Evolutionary conservation across 2,329 filamentous ascomycete genomes (phyloP).

Genomic region (Aspergillus calidoustus): DNA sequence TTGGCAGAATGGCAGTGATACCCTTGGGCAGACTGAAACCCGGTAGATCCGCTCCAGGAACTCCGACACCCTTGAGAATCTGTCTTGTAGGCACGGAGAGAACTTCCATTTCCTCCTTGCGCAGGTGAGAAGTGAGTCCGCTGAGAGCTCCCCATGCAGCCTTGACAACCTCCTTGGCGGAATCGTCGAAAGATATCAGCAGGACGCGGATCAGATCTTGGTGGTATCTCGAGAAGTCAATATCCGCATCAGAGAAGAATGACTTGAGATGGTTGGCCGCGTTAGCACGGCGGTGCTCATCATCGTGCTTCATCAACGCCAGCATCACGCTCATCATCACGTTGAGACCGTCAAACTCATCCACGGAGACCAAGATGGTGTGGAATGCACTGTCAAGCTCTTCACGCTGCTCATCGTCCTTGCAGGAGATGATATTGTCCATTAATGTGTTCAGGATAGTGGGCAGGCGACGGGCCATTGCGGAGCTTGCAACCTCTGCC

Average conservation of each 20-base stretch:
- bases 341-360: slow-evolving; percentile 94
- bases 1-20: slow-evolving; percentile 92
- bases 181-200: slow-evolving; percentile 89
- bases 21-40: slow-evolving; percentile 94
- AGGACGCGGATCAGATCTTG: slow-evolving; percentile 91
- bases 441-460: slow-evolving; percentile 91
- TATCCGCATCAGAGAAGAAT: slow-evolving; percentile 79
- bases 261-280: slow-evolving; percentile 79
- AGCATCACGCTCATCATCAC: slow-evolving; percentile 94
- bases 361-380: slow-evolving; percentile 86
- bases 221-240: slow-evolving; percentile 95
- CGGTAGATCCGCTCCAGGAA: slow-evolving; percentile 79
- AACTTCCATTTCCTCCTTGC: slow-evolving; percentile 97
- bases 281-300: slow-evolving; percentile 79
- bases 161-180: slow-evolving; percentile 82
- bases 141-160: slow-evolving; percentile 84
- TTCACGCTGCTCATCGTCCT: slow-evolving; percentile 71
- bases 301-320: slow-evolving; percentile 85
- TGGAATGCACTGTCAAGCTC: slow-evolving; percentile 85
- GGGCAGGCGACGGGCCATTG: slow-evolving; percentile 88
- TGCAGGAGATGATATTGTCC: slow-evolving; percentile 79
- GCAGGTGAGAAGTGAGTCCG: slow-evolving; percentile 84
- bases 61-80: slow-evolving; percentile 84
- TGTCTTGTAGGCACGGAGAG: slow-evolving; percentile 85
- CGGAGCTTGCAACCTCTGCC: slow-evolving; percentile 84